phyloP scores from a whole-genome alignment of 2,329 filamentous ascomycete species.

The Penicillium hordei region DNA sequence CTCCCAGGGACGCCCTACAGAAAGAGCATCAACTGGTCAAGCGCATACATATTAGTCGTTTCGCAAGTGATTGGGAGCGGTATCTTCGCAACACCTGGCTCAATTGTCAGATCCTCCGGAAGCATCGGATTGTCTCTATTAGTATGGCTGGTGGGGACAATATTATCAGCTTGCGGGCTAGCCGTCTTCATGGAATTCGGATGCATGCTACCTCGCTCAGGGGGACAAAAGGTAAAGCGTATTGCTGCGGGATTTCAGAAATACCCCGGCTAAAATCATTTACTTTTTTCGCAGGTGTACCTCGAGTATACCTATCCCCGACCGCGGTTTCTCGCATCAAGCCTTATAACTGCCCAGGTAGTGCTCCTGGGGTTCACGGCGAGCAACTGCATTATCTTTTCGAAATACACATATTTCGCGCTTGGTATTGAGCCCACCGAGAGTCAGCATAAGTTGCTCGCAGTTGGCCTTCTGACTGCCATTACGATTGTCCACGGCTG shows the following conservation, averaged over 20 bases:
- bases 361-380: constrained; percentile 67
- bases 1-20: constrained; percentile 52
- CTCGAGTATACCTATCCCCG: constrained; percentile 67
- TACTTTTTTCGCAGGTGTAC: constrained; percentile 56
- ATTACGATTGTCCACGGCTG: constrained; percentile 62
- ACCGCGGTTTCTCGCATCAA: constrained; percentile 64
- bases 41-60: constrained; percentile 66
- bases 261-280: constrained; percentile 39
- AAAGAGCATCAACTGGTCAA: constrained; percentile 61
- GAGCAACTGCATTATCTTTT: constrained; percentile 69
- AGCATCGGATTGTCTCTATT: constrained; percentile 63
- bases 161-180: constrained; percentile 62
- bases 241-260: constrained; percentile 48
- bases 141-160: constrained; percentile 63
- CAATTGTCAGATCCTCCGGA: constrained; percentile 65
- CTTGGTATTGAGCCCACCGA: constrained; percentile 54
- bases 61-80: constrained; percentile 69
- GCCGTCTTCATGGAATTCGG: constrained; percentile 66
- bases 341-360: constrained; percentile 62
- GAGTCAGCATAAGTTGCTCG: constrained; percentile 55
- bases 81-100: constrained; percentile 70
- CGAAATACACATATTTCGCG: constrained; percentile 64
- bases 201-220: constrained; percentile 68
- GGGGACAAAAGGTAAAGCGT: constrained; percentile 60
- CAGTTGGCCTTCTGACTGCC: constrained; percentile 55